A percentile compares a stretch with the other conserved stretches of the same genome.
Evolutionary conservation across 2,329 filamentous ascomycete species (phyloP).

Genomic region (Nothopassalora personata): DNA sequence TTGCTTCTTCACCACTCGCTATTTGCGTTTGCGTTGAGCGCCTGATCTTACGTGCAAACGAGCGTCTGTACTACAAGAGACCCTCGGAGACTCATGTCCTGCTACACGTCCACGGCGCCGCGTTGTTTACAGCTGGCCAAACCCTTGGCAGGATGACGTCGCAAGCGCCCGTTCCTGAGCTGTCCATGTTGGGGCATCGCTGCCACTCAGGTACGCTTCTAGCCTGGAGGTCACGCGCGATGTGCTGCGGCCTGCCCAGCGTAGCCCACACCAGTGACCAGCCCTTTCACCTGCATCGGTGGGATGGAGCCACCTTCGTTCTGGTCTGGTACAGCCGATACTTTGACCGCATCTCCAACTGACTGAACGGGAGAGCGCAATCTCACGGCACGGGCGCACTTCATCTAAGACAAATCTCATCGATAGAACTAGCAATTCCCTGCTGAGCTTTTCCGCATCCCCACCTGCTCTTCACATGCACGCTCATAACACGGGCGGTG

Average conservation of each 20-base stretch:
- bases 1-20: not conserved
- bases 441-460: not conserved
- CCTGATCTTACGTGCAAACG: not conserved
- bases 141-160: not conserved
- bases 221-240: not conserved
- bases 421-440: not conserved
- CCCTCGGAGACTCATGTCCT: not conserved
- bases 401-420: not conserved
- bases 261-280: too few relatives aligned
- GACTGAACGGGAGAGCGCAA: not conserved
- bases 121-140: not conserved
- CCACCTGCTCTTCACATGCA: not conserved
- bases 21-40: not conserved
- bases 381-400: not conserved
- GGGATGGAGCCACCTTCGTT: not conserved
- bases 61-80: not conserved
- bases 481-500: not conserved
- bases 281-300: too few relatives aligned
- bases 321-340: not conserved
- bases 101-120: not conserved
- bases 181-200: not conserved
- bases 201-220: not conserved
- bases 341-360: not conserved
- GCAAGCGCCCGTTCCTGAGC: not conserved
- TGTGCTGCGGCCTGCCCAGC: not conserved